A percentile compares a stretch with the other conserved stretches of the same genome.
Conservation (phyloP, 306 rosid genomes). For the Fragaria ananassa region DNA sequence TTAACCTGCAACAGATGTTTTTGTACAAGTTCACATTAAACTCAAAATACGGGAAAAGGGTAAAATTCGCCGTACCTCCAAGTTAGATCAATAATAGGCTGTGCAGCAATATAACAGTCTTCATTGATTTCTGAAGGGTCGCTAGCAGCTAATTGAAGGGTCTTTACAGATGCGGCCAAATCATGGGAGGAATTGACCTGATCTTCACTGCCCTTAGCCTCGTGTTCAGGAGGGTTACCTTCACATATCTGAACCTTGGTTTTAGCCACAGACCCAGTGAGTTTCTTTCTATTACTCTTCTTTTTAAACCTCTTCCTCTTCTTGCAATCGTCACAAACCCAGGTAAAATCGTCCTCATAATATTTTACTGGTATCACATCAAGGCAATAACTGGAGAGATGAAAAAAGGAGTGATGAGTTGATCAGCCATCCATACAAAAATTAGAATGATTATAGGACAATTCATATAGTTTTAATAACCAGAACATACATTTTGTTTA, state of each 20-base stretch:
- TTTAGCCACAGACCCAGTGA: slow-evolving; percentile 16
- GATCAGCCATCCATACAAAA: neutral
- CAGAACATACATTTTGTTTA: neutral
- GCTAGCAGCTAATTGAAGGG: slow-evolving; percentile 21
- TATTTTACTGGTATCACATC: slow-evolving; percentile 9
- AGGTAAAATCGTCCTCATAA: slow-evolving; percentile 35
- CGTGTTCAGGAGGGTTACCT: slow-evolving; percentile 15
- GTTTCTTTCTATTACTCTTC: slow-evolving; percentile 20
- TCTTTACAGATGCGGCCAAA: slow-evolving; percentile 14
- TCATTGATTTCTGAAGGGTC: slow-evolving; percentile 10
- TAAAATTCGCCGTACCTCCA: slow-evolving; percentile 55
- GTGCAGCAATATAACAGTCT: slow-evolving; percentile 33
- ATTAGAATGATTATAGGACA: neutral
- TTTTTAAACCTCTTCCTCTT: slow-evolving; percentile 17
- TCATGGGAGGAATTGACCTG: slow-evolving; percentile 20
- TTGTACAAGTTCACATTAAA: slow-evolving; percentile 18
- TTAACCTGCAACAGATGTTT: slow-evolving; percentile 16
- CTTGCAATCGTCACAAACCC: slow-evolving; percentile 80
- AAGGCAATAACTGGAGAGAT: slow-evolving; percentile 17
- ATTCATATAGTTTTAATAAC: neutral
- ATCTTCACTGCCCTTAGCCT: slow-evolving; percentile 22
- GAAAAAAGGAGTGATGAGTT: neutral
- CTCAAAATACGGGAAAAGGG: slow-evolving; percentile 12
- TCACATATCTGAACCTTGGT: slow-evolving; percentile 11
- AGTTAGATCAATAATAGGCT: slow-evolving; percentile 55